Conservation (phyloP, 73 alveolate species). For the Symbiodinium pilosum region DNA sequence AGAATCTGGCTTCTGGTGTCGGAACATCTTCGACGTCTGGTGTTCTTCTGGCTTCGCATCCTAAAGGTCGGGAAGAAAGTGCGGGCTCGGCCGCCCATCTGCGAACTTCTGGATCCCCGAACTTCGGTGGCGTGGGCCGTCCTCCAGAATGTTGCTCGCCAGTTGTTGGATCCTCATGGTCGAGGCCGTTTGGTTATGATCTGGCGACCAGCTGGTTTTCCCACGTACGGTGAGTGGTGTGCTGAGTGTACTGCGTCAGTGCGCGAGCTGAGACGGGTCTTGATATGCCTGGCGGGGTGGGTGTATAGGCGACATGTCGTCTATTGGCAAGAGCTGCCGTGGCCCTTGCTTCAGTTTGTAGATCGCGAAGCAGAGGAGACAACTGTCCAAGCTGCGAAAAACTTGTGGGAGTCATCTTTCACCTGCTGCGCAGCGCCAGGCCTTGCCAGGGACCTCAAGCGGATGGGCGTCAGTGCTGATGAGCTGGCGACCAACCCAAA, state of each 20-base stretch:
- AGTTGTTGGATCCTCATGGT: not conserved
- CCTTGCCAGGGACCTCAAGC: not conserved
- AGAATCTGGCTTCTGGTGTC: not conserved
- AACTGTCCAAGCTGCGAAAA: not conserved
- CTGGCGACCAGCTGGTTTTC: not conserved
- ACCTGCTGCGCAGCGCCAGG: slow-evolving; percentile 12
- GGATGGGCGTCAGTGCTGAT: not conserved
- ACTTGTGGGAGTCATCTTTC: not conserved
- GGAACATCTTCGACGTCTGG: not conserved
- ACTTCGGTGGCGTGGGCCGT: not conserved
- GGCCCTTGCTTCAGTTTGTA: not conserved
- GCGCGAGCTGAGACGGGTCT: not conserved
- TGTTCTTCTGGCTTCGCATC: not conserved
- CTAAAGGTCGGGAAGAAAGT: not conserved
- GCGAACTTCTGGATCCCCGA: not conserved
- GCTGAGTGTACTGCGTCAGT: not conserved
- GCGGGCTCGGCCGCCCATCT: not conserved
- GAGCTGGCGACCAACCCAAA: not conserved
- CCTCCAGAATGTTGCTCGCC: not conserved
- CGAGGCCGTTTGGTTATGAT: not conserved
- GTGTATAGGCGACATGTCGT: not conserved
- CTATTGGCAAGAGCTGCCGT: slow-evolving; percentile 20
- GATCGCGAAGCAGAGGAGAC: not conserved
- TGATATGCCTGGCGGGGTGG: not conserved
- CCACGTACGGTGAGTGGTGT: not conserved